These are phyloP conservation scores for Eimeria acervulina DNA, from an alignment of 169 alveolate species.

Conservation along the genomic window DNA sequence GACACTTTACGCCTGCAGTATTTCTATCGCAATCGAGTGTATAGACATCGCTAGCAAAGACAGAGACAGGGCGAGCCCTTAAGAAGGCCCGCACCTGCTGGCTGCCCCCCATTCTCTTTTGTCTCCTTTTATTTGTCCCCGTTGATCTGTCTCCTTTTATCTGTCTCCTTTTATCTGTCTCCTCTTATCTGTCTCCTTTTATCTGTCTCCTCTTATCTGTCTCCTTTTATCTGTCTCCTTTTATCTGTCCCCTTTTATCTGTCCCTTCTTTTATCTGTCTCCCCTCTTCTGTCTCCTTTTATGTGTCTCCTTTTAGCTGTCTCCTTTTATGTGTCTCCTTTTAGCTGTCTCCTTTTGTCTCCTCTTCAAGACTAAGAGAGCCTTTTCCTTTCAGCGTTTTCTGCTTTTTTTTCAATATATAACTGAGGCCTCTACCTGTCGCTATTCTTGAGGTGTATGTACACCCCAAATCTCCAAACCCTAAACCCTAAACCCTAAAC, in stretches of 20 bases:
- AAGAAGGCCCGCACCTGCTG: constrained; percentile 92
- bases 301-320: background rate
- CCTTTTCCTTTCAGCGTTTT: too few species aligned
- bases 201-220: background rate
- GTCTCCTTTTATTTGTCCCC: background rate
- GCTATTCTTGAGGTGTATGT: background rate
- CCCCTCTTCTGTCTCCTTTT: background rate
- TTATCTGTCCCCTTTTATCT: background rate
- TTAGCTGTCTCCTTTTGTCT: background rate
- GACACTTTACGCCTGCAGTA: constrained; percentile 88
- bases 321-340: background rate
- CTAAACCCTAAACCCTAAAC: too few species aligned
- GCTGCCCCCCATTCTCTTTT: background rate
- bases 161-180: background rate
- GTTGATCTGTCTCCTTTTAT: background rate
- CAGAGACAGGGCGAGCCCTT: constrained; percentile 94
- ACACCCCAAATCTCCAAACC: background rate
- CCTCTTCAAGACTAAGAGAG: too few species aligned
- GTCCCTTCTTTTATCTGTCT: background rate
- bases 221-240: background rate
- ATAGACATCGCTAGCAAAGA: constrained; percentile 90
- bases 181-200: background rate
- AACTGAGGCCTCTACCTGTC: too few species aligned
- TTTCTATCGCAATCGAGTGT: constrained; percentile 89
- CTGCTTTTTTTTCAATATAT: too few species aligned